These are phyloP conservation scores for Trichoderma koningii DNA, from an alignment of 2,329 filamentous ascomycete genomes.

Conservation along the genomic window DNA sequence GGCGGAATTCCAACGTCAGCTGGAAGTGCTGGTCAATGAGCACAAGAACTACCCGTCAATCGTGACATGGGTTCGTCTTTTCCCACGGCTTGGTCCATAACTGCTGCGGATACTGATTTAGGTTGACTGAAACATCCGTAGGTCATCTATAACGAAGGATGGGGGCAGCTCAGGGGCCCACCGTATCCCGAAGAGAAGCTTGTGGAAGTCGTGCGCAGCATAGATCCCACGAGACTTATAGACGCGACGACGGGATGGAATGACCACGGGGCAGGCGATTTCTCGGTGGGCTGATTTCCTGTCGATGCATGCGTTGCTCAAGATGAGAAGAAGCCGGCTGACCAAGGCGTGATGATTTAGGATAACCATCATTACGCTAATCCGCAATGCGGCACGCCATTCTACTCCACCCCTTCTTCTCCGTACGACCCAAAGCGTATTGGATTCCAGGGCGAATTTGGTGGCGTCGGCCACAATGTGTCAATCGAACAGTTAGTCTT, in stretches of 20 bases:
- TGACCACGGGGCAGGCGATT: conserved; percentile 70
- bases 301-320: not conserved
- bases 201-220: conserved; percentile 53
- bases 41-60: conserved; percentile 67
- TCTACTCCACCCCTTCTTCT: conserved; percentile 59
- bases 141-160: conserved; percentile 73
- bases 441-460: conserved; percentile 71
- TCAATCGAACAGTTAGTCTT: conserved; percentile 58
- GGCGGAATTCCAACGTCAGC: conserved; percentile 64
- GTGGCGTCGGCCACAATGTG: conserved; percentile 67
- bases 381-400: conserved; percentile 70
- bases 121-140: conserved; percentile 29
- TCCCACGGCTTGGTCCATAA: not conserved
- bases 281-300: conserved; percentile 40
- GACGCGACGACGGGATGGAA: conserved; percentile 66
- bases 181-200: conserved; percentile 59
- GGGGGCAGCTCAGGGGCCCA: conserved; percentile 59
- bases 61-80: conserved; percentile 57
- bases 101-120: not conserved
- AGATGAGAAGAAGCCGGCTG: not conserved
- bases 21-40: conserved; percentile 63
- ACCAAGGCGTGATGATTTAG: conserved; percentile 33
- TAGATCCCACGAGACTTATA: conserved; percentile 67
- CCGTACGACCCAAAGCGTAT: conserved; percentile 63
- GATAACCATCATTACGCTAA: conserved; percentile 74